A percentile compares a stretch with the other conserved stretches of the same genome.
Conservation (phyloP, 108 stramenopile species). For the Chaetoceros tenuissimus region DNA sequence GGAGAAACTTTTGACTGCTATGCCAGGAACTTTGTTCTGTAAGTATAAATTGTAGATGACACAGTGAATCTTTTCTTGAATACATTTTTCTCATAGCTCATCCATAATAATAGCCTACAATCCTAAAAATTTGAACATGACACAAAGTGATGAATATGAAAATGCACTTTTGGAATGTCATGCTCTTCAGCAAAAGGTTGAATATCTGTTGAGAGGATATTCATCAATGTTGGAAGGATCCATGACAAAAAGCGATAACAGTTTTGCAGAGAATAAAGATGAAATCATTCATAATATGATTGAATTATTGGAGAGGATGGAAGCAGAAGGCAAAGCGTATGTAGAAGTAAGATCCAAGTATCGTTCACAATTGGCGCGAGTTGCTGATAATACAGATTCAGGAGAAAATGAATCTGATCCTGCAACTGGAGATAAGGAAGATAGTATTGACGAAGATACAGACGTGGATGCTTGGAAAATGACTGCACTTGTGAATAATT, state of each 20-base stretch:
- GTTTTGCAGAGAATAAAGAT: background rate
- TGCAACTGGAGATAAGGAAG: background rate
- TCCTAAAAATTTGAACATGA: background rate
- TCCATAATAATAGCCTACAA: background rate
- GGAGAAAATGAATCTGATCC: background rate
- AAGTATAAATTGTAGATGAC: too few relatives aligned
- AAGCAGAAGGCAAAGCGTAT: conserved; percentile 1
- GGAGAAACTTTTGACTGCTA: background rate
- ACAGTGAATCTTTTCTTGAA: too few relatives aligned
- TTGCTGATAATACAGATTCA: background rate
- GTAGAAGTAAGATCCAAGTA: conserved; percentile 1
- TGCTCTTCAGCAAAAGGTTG: background rate
- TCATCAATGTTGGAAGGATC: background rate
- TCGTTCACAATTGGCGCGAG: background rate
- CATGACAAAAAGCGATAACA: background rate
- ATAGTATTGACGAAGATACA: background rate
- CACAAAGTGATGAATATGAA: background rate
- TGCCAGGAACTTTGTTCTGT: background rate
- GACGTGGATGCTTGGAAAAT: background rate
- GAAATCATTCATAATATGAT: background rate
- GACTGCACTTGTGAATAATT: background rate
- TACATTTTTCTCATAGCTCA: too few relatives aligned
- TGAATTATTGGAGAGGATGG: background rate
- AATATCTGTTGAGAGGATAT: background rate
- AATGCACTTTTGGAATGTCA: background rate